Evolutionary conservation across 805 yeast genomes (phyloP), one percentile per base, ranked within the genome.

Genomic region (Isabelozyma rhagii): DNA sequence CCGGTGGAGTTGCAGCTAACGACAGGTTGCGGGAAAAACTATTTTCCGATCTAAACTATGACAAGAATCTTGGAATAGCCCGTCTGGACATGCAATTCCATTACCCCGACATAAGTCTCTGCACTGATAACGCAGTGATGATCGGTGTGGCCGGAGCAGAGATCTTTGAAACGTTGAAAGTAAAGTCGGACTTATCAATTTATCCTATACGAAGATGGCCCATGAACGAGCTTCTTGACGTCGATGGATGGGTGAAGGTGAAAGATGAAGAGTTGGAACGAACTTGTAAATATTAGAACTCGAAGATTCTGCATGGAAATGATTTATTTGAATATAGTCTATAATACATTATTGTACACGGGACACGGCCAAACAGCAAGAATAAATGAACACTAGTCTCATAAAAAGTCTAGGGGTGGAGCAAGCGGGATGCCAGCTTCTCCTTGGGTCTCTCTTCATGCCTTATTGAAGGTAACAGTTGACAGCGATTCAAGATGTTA

Each of bases 91-190:
- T 41, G 49, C 43, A 28, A 28, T 81, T 84, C 43, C 80, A 81
- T 55, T 89, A 83, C 58, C 97, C 97, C 0, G 83, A 81, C 17
- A 71, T 83, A 2, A 67, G 76, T 1, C 70, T 91, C 51, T 94
- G 99, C 62, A 90, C 97, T 0, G 99, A 94, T 61, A 94, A 94
- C 65, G 96, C 97, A 0, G 81, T 90, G 2, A 94, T 94, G 99
- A 94, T 94, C 47, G 99, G 97, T 1, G 89, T 96, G 84, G 96
- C 98, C 0, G 99, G 97, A 0, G 89, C 93, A 8, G 97, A 93
- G 63, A 68, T 92, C 15, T 86, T 71, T 61, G 97, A 91, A 62
- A 56, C 63, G 14, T 77, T 79, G 5, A 63, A 68, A 15, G 41
- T 66, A 17, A 69, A 75, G 10, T 80, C 91, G 0, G 78, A 75